Evolutionary conservation across 2,329 filamentous ascomycete genomes (phyloP).

Genomic region (Fusarium musae): DNA sequence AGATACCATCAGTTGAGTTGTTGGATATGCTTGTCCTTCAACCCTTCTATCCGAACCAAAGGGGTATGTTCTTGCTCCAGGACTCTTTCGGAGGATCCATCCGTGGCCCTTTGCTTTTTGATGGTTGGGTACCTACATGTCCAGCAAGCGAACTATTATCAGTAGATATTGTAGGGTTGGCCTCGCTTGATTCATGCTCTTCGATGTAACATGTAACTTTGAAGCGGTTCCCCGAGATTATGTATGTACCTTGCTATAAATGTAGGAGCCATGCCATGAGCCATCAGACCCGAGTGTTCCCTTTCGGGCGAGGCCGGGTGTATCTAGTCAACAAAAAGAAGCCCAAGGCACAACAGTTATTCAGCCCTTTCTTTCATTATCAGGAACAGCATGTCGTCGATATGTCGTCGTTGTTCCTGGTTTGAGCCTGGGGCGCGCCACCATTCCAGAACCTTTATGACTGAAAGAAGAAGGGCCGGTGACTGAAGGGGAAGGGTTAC

Average conservation of each 20-base stretch:
- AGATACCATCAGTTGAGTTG: constrained; percentile 17
- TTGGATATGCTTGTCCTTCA: constrained; percentile 34
- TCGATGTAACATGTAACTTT: constrained; percentile 22
- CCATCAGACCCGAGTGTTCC: constrained; percentile 24
- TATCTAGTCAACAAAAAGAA: constrained; percentile 32
- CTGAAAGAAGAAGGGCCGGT: constrained; percentile 12
- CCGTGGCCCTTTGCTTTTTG: constrained; percentile 6
- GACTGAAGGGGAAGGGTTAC: constrained; percentile 15
- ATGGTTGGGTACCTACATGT: constrained; percentile 4
- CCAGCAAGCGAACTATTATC: constrained; percentile 11
- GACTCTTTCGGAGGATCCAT: neutral
- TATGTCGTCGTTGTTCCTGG: constrained; percentile 15
- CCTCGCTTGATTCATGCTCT: constrained; percentile 30
- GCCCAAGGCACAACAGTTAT: constrained; percentile 2
- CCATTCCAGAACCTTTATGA: constrained; percentile 31
- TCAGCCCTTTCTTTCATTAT: neutral
- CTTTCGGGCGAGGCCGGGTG: constrained; percentile 36
- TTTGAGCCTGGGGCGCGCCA: constrained; percentile 26
- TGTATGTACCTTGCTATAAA: constrained; percentile 5
- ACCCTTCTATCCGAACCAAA: constrained; percentile 36
- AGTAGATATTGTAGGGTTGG: constrained; percentile 16
- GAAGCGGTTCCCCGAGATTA: constrained; percentile 28
- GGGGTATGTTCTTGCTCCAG: constrained; percentile 5
- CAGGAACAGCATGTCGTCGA: constrained; percentile 7
- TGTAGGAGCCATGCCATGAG: constrained; percentile 7